phyloP scores from a whole-genome alignment of 148 eudicot genomes.

The Chenopodium suecicum region DNA sequence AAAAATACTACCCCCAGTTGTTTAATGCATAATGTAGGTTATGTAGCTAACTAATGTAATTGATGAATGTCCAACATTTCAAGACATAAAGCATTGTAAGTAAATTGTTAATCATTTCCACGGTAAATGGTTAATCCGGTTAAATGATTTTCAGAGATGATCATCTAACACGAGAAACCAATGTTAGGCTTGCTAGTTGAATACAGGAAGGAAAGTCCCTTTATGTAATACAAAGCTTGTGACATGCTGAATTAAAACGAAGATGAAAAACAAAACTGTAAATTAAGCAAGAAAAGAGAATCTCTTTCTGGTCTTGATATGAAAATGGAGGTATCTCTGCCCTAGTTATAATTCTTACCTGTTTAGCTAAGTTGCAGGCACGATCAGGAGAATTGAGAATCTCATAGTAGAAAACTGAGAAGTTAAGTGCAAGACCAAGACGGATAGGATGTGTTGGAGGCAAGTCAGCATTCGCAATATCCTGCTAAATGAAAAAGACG shows the following conservation, averaged over 20 bases:
- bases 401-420: constrained; percentile 67
- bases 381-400: constrained; percentile 59
- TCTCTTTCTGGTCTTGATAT: too few relatives aligned
- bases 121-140: background rate
- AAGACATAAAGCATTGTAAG: background rate
- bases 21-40: background rate
- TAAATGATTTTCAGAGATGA: background rate
- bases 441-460: constrained; percentile 65
- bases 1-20: background rate
- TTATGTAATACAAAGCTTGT: background rate
- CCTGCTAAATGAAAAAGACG: constrained; percentile 28
- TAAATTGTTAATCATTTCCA: background rate
- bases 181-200: background rate
- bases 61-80: background rate
- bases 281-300: background rate
- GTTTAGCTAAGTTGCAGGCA: constrained; percentile 57
- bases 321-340: background rate
- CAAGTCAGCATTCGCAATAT: constrained; percentile 56
- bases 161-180: background rate
- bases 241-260: background rate
- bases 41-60: background rate
- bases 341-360: constrained; percentile 28
- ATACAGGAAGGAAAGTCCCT: background rate
- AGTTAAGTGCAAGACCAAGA: constrained; percentile 63
- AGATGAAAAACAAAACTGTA: background rate